These are phyloP conservation scores for Penicillium ucsense DNA, from an alignment of 495 filamentous ascomycete genomes.

Conservation along the genomic window DNA sequence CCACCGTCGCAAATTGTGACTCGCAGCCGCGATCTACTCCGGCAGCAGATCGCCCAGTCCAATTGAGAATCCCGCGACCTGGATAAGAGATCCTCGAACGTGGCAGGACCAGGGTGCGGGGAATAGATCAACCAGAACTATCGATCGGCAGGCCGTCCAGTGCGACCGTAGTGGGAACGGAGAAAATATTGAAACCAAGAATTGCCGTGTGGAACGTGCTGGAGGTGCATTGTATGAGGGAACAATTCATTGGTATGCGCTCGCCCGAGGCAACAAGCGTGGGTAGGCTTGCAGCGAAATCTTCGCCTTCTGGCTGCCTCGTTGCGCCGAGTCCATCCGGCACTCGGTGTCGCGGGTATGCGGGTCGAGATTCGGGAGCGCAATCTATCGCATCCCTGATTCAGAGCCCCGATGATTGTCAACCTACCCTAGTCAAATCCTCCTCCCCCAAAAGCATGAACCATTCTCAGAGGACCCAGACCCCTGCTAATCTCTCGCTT, in stretches of 20 bases:
- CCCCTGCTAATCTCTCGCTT: not conserved
- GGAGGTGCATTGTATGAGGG: not conserved
- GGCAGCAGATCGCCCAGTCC: slow-evolving; percentile 18
- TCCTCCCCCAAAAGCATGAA: not conserved
- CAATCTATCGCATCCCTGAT: slow-evolving; percentile 22
- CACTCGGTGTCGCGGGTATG: slow-evolving; percentile 9
- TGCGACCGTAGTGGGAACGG: not conserved
- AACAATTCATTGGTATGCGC: too few species aligned
- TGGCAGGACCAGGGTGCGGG: slow-evolving; percentile 14
- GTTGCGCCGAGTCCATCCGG: not conserved
- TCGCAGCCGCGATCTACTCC: slow-evolving; percentile 6
- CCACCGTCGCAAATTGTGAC: not conserved
- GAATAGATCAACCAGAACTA: slow-evolving; percentile 14
- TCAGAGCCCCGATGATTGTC: slow-evolving; percentile 5
- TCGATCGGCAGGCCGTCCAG: slow-evolving; percentile 3
- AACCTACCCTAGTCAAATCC: too few species aligned
- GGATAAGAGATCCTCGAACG: slow-evolving; percentile 11
- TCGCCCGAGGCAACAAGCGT: too few species aligned
- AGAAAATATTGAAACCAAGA: not conserved
- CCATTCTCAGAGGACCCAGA: too few species aligned
- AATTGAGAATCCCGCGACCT: slow-evolving; percentile 17
- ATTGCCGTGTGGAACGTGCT: slow-evolving; percentile 3
- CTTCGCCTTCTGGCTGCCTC: not conserved
- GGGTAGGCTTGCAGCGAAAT: too few species aligned
- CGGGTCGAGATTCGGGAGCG: not conserved